Evolutionary conservation across 2,329 filamentous ascomycete species (phyloP).

Genomic region (Colletotrichum chrysophilum): DNA sequence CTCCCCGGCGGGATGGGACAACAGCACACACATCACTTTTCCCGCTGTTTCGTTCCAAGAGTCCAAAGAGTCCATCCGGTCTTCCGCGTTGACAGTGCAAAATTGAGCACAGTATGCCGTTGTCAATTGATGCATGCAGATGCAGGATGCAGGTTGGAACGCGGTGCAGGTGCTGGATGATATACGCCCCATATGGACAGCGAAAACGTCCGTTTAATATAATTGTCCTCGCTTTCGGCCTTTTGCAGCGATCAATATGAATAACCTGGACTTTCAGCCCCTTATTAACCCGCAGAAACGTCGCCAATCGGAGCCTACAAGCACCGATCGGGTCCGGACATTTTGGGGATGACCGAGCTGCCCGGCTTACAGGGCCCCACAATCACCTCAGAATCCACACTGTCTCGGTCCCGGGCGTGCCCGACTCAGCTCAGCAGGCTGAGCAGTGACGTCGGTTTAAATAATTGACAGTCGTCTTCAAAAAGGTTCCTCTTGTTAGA

Average conservation of each 20-base stretch:
- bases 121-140: neutral
- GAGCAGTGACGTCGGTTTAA: neutral
- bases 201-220: neutral
- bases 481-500: rapidly evolving
- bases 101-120: neutral
- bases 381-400: neutral
- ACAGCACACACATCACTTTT: rapidly evolving
- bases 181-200: neutral
- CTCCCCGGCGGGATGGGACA: neutral
- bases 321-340: slow-evolving; percentile 13
- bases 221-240: neutral
- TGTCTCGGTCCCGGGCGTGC: neutral
- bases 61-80: neutral
- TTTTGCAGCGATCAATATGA: neutral
- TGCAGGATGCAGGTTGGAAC: neutral
- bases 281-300: neutral
- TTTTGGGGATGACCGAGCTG: slow-evolving; percentile 20
- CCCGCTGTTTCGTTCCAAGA: neutral
- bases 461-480: neutral
- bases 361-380: neutral
- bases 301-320: neutral
- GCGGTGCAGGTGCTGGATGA: neutral
- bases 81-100: neutral
- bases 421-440: neutral
- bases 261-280: neutral